These are phyloP conservation scores for Symbiotaphrina buchneri DNA, from an alignment of 495 filamentous ascomycete species.

Conservation along the genomic window DNA sequence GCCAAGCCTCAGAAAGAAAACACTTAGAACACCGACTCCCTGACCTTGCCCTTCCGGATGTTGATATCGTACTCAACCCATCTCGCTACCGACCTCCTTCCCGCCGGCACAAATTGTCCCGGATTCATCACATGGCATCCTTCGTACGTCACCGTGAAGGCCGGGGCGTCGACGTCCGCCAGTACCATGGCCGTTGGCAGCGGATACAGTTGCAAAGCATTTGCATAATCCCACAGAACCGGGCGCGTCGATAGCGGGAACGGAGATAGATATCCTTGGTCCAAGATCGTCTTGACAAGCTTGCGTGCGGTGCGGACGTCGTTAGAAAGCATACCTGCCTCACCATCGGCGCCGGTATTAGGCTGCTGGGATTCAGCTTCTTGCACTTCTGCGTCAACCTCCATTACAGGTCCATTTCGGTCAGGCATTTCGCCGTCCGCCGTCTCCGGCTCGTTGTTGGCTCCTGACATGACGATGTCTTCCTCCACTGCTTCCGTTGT, in stretches of 20 bases:
- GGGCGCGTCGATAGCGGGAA: constrained; percentile 60
- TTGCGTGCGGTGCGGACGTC: constrained; percentile 45
- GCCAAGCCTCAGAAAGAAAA: too few relatives aligned
- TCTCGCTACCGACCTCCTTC: too few relatives aligned
- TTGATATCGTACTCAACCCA: too few relatives aligned
- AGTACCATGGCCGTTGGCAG: constrained; percentile 65
- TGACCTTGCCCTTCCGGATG: too few relatives aligned
- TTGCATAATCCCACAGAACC: constrained; percentile 69
- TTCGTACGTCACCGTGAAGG: constrained; percentile 77
- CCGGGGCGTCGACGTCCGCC: constrained; percentile 53
- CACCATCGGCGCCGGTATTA: neutral
- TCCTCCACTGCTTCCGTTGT: constrained; percentile 5
- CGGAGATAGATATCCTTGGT: constrained; percentile 72
- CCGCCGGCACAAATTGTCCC: too few relatives aligned
- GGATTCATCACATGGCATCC: constrained; percentile 95
- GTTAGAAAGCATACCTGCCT: constrained; percentile 15
- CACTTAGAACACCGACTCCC: too few relatives aligned
- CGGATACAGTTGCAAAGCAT: constrained; percentile 60
- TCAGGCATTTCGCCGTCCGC: constrained; percentile 6
- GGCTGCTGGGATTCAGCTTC: neutral
- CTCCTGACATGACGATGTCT: constrained; percentile 22
- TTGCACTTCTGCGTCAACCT: too few relatives aligned
- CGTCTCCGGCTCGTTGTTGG: constrained; percentile 14
- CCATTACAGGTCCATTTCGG: too few relatives aligned
- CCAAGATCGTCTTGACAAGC: constrained; percentile 77